Base-by-base conservation (phyloP, 2,329 filamentous ascomycete species). In the Biscogniauxia sp. region DNA sequence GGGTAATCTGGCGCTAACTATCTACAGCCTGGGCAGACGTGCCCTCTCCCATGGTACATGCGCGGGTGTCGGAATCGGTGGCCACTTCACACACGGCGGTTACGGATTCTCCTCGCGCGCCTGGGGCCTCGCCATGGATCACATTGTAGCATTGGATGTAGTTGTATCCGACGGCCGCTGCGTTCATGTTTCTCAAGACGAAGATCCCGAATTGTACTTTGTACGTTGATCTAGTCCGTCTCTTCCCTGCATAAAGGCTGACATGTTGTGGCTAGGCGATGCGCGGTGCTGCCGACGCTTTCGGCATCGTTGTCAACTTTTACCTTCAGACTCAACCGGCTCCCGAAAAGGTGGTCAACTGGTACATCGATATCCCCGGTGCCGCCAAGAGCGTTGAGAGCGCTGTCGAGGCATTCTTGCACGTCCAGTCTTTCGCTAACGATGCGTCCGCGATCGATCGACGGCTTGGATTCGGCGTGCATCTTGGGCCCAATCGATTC, bases 101-200 rank as follows among this genome's bases (percentile, higher is more conserved):
- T 80, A 74, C 61, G 79, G 79, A 1, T 70, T 74, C 53, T 69
- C 71, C 11, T 79, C 77, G 2, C 76, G 83, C 3, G 73, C 77
- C 28, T 84, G 80, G 78, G 83, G 83, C 19, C 71, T 81, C 2
- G 75, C 81, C 1, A 73, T 84, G 53, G 83, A 86, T 61, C 77
- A 78, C 23, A 75, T 86, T 20, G 66, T 78, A 9, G 78, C 72
- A n/a, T 70, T 82, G 2, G 77, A 80, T 28, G 79, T 84, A 0
- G 78, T 84, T 0, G 72, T 81, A 17, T 70, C 72, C 5, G 65
- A 73, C 53, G 73, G 74, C 5, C 57, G 55, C 1, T 54, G 59
- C 7, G 61, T 72, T 3, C 56, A 37, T 6, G 66, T 64, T 6
- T 59, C 64, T n/a, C 32, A 61, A 11, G 23, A 51, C 0, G 17